Evolutionary conservation across 1,139 yeast genomes (phyloP).

Genomic region (Lizanozyma gosingica): DNA sequence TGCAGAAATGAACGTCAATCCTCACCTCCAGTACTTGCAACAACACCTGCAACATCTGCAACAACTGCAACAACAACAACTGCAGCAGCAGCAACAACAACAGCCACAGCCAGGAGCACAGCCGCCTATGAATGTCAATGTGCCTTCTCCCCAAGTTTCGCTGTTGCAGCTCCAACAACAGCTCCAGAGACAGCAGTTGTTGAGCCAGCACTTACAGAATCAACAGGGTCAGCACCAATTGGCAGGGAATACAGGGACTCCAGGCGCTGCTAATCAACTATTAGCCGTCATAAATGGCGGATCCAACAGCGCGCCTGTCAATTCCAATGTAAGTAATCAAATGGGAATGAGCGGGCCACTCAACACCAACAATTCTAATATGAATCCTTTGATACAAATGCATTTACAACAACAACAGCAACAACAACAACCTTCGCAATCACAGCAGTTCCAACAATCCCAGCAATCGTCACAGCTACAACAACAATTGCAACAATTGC

Average conservation of each 20-base stretch:
- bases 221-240: slow-evolving; percentile 14
- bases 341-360: slow-evolving; percentile 1
- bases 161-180: slow-evolving; percentile 23
- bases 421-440: slow-evolving; percentile 13
- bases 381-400: background rate
- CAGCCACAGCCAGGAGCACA: slow-evolving; percentile 6
- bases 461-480: slow-evolving; percentile 12
- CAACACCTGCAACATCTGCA: slow-evolving; percentile 24
- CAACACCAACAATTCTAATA: background rate
- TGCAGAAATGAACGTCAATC: slow-evolving; percentile 27
- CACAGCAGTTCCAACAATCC: slow-evolving; percentile 12
- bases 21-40: slow-evolving; percentile 38
- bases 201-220: slow-evolving; percentile 21
- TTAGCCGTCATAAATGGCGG: slow-evolving; percentile 30
- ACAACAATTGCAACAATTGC: slow-evolving; percentile 11
- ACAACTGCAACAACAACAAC: slow-evolving; percentile 22
- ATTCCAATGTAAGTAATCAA: background rate
- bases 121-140: slow-evolving; percentile 3
- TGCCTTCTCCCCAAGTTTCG: slow-evolving; percentile 5
- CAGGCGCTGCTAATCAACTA: slow-evolving; percentile 24
- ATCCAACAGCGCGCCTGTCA: slow-evolving; percentile 2
- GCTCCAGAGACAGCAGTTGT: slow-evolving; percentile 32
- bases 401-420: slow-evolving; percentile 10
- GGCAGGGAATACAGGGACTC: slow-evolving; percentile 16
- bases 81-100: slow-evolving; percentile 26